Conservation (phyloP, 2,329 filamentous ascomycete genomes). For the Talaromyces sp. region DNA sequence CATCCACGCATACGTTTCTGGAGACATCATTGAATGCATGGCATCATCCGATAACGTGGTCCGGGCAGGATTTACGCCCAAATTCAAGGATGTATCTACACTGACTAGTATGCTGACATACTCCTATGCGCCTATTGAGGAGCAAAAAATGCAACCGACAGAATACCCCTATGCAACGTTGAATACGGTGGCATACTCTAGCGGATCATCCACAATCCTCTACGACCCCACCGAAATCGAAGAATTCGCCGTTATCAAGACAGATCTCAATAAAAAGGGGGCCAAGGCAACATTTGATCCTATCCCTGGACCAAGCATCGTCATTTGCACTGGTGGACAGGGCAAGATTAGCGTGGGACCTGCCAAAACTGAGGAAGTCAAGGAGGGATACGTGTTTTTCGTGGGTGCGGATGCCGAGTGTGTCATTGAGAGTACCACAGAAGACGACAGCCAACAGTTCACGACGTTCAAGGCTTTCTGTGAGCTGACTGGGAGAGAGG, state of each 20-base stretch:
- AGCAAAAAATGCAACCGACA: constrained; percentile 85
- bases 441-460: constrained; percentile 66
- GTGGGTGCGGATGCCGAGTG: constrained; percentile 85
- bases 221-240: constrained; percentile 91
- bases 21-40: constrained; percentile 98
- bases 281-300: constrained; percentile 86
- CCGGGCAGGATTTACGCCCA: constrained; percentile 93
- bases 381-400: constrained; percentile 73
- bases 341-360: constrained; percentile 83
- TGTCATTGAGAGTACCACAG: constrained; percentile 65
- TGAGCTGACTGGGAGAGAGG: constrained; percentile 62
- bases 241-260: constrained; percentile 87
- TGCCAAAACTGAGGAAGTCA: constrained; percentile 67
- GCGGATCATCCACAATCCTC: constrained; percentile 66
- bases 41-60: constrained; percentile 98
- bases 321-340: constrained; percentile 82
- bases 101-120: constrained; percentile 92
- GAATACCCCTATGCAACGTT: constrained; percentile 84
- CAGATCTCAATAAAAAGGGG: constrained; percentile 65
- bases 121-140: constrained; percentile 86
- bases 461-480: constrained; percentile 93
- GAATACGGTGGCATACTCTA: constrained; percentile 77
- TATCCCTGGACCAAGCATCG: constrained; percentile 82
- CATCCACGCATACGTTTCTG: constrained; percentile 79
- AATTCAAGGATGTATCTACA: constrained; percentile 94